Base-by-base conservation (phyloP, 225 moss, liverwort and hornwort genomes). In the Anthoceros angustus region DNA sequence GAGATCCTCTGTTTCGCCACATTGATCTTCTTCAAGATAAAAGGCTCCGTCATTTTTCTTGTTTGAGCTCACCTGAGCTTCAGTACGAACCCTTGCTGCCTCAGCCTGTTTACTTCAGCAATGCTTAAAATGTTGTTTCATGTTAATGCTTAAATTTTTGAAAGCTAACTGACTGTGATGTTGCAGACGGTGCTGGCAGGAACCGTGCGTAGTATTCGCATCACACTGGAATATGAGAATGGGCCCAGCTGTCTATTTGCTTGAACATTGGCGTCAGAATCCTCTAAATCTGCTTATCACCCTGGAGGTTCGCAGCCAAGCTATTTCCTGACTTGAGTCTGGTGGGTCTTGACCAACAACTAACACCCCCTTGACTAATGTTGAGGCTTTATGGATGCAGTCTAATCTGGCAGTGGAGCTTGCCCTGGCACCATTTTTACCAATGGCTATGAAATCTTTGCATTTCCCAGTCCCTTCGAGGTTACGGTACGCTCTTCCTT, bases 121-220 rank as follows among this genome's bases (percentile, higher is more conserved):
- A 26, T 6, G 41, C 11, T 42, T 2, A 42, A 9, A 0, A 23
- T 20, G 7, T 55, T 55, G 5, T 42, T 61, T 1, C 16, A 67
- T 62, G 15, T 62, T 63, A 24, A 18, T 61, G 69, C 15, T 70
- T 26, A 62, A 15, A 12, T n/a, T 40, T 18, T n/a, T 10, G 42
- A 40, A 42, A 0, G 41, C 14, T 62, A n/a, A 42, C 46, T 65
- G 63, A 10, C 45, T 40, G 41, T 69, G 63, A 62, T 69, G 60
- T 70, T 69, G 75, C 87, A 98, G 98, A 75, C 82, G 70, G 70
- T 70, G 72, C 69, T 87, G 87, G 87, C 87, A 89, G 76, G 89
- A 87, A 77, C 98, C 98, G 66, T 98, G 92, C 79, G 76, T 98
- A 68, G 87, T 89, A 38, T 89, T 98, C 74, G 89, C 98, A 25